Evolutionary conservation across 2,329 filamentous ascomycete species (phyloP).

Genomic region (Diaporthe aspalathi): DNA sequence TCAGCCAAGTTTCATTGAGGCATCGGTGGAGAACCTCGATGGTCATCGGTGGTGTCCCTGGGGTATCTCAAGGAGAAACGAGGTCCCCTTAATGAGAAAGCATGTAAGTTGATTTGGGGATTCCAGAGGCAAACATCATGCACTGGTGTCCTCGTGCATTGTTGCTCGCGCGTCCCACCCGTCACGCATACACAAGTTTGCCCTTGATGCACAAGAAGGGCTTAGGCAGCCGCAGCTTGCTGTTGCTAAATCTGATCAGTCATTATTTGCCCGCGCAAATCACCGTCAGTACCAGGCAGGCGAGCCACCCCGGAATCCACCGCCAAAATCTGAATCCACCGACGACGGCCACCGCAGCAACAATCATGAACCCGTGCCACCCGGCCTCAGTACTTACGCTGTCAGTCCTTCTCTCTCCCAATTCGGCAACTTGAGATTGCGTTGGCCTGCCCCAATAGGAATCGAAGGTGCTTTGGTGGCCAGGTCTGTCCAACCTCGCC

Average conservation of each 20-base stretch:
- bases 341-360: neutral
- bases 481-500: constrained; percentile 1
- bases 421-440: neutral
- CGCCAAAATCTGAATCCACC: neutral
- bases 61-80: constrained; percentile 16
- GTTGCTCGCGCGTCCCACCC: constrained; percentile 27
- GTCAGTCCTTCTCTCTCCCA: neutral
- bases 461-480: neutral
- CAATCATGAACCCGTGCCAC: neutral
- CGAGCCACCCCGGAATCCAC: constrained; percentile 5
- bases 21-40: neutral
- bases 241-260: constrained; percentile 11
- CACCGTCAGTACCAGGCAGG: constrained; percentile 22
- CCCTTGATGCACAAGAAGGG: constrained; percentile 26
- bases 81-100: neutral
- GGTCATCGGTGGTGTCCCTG: constrained; percentile 1
- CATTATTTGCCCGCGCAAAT: constrained; percentile 1
- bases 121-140: constrained; percentile 33
- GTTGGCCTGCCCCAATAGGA: constrained; percentile 2
- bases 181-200: constrained; percentile 36
- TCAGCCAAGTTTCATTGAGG: constrained; percentile 20
- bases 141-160: constrained; percentile 26
- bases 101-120: constrained; percentile 1
- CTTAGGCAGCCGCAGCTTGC: constrained; percentile 21
- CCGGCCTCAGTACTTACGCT: neutral